Percentiles rank a stretch among this genome's conserved stretches.
Evolutionary conservation across 2,329 filamentous ascomycete species (phyloP).

Genomic region (Aureobasidium lini): DNA sequence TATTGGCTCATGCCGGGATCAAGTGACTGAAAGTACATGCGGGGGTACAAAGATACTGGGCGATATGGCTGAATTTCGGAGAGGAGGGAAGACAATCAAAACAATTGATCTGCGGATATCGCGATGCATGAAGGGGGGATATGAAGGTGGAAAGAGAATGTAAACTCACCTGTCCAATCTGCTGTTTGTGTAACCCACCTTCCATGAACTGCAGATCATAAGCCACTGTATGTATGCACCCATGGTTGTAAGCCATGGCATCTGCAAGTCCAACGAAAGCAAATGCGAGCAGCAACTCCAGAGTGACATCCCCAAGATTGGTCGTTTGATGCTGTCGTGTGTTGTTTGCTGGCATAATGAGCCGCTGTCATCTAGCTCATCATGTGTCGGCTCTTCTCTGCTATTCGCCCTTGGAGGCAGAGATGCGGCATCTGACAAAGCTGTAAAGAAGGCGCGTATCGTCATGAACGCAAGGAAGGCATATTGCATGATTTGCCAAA

Average conservation of each 20-base stretch:
- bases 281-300: conserved; percentile 69
- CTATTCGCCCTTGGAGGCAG: conserved; percentile 47
- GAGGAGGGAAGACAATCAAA: conserved; percentile 1
- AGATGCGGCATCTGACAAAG: conserved; percentile 60
- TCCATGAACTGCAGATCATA: conserved; percentile 65
- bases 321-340: conserved; percentile 38
- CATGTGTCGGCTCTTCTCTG: background rate
- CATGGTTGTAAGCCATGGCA: conserved; percentile 81
- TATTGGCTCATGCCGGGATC: conserved; percentile 39
- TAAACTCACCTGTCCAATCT: conserved; percentile 80
- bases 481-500: conserved; percentile 46
- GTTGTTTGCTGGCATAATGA: conserved; percentile 14
- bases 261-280: conserved; percentile 66
- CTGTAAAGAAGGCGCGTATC: conserved; percentile 58
- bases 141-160: conserved; percentile 3
- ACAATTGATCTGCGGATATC: background rate
- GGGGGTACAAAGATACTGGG: conserved; percentile 26
- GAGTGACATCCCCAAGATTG: conserved; percentile 68
- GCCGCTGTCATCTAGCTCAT: background rate
- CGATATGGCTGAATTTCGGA: conserved; percentile 1
- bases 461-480: conserved; percentile 41
- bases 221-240: conserved; percentile 70
- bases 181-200: conserved; percentile 65
- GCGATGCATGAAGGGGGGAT: background rate
- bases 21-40: conserved; percentile 56